Conservation (phyloP, 805 yeast species). For the Starmera dryadoides region DNA sequence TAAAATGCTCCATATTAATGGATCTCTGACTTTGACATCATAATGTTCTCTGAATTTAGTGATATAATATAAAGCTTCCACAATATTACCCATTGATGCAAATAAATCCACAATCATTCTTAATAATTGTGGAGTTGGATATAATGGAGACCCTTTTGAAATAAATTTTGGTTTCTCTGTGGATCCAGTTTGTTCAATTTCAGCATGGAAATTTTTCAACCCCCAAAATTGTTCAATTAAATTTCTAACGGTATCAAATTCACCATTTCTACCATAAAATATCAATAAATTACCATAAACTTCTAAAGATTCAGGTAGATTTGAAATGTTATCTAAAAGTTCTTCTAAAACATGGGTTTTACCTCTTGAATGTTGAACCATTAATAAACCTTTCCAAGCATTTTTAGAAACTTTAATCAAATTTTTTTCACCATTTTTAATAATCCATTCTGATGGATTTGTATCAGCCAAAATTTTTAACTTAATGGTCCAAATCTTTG, state of each 20-base stretch:
- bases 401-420: not conserved
- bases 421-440: not conserved
- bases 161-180: not conserved
- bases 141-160: not conserved
- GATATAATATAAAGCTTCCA: not conserved
- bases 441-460: not conserved
- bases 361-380: not conserved
- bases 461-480: not conserved
- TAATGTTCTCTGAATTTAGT: not conserved
- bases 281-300: not conserved
- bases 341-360: not conserved
- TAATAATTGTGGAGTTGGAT: not conserved
- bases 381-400: not conserved
- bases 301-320: not conserved
- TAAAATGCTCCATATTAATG: not conserved
- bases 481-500: not conserved
- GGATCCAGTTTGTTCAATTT: too few species aligned
- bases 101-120: not conserved
- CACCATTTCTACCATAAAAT: not conserved
- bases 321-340: not conserved
- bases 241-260: not conserved
- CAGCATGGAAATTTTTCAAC: not conserved
- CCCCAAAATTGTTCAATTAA: not conserved
- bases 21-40: not conserved
- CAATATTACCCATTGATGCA: not conserved